Base-by-base conservation (phyloP, 2,329 filamentous ascomycete genomes). In the Cladophialophora psammophila region DNA sequence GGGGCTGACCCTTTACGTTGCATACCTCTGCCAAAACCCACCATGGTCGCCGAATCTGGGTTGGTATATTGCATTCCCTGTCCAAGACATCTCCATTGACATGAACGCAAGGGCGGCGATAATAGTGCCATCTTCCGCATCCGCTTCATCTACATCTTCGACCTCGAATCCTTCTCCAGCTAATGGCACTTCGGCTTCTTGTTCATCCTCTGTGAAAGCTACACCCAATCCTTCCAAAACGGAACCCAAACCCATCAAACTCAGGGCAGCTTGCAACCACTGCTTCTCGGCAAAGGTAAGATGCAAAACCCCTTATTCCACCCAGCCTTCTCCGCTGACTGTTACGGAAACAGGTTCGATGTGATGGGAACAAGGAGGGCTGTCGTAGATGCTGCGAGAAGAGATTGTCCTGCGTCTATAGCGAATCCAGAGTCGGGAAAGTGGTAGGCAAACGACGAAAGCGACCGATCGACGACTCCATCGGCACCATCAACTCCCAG, bases 391-490 rank as follows among this genome's bases (percentile, higher is more conserved):
- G 72, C 63, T 60, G 53, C 18, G 72, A 73, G 40, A 73, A 73
- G 64, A 58, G 61, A 57, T 60, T 72, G 9, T 67, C 67, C 34
- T 73, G 72, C 56, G 58, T 69, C 48, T 73, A 73, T 60, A 73
- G 72, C 63, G 72, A 73, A 60, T 73, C 72, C 38, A 57, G 71
- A 38, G 72, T 73, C 2, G 72, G 72, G 13, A 72, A 71, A 56
- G 72, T 73, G 15, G 72, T 73, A 20, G 72, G 72, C 8, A 73
- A 73, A 64, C 71, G 72, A 55, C 68, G 72, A 58, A 73, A 73
- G 56, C 71, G 71, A 52, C 72, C 71, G 5, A 20, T 72, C 18
- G 65, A 65, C 36, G 66, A 73, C 42, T 66, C 69, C 4, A 67
- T 67, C 56, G 68, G 61, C 34, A 68, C 65, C 48, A 64, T 70